Percentiles rank a stretch among this genome's conserved stretches.
Conservation (phyloP, 192 early-diverging fungal species). For the Radiomyces spectabilis region DNA sequence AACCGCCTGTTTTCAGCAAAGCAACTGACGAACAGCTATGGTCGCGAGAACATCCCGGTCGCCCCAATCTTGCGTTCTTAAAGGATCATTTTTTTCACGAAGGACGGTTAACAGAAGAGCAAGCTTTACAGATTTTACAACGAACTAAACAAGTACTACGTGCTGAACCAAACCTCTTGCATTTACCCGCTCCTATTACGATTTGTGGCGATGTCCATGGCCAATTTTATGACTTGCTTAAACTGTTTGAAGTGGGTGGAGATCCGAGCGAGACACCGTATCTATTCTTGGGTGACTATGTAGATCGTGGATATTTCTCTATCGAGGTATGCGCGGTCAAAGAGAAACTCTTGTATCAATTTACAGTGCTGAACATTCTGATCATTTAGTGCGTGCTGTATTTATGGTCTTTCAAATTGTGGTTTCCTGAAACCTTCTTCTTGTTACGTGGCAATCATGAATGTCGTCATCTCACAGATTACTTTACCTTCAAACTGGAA, state of each 20-base stretch:
- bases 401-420: slow-evolving; percentile 80
- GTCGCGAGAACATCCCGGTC: slow-evolving; percentile 38
- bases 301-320: slow-evolving; percentile 96
- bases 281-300: slow-evolving; percentile 98
- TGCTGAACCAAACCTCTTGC: slow-evolving; percentile 75
- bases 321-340: slow-evolving; percentile 89
- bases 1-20: slow-evolving; percentile 36
- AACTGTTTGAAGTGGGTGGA: slow-evolving; percentile 92
- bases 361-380: too few species aligned
- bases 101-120: slow-evolving; percentile 81
- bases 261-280: slow-evolving; percentile 75
- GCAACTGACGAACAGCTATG: slow-evolving; percentile 41
- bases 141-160: slow-evolving; percentile 70
- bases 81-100: slow-evolving; percentile 86
- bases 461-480: slow-evolving; percentile 93
- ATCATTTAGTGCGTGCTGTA: slow-evolving; percentile 73
- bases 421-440: slow-evolving; percentile 83
- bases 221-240: slow-evolving; percentile 94
- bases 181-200: slow-evolving; percentile 85
- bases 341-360: not conserved
- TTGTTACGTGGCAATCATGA: slow-evolving; percentile 97
- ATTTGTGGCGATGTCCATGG: slow-evolving; percentile 94
- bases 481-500: slow-evolving; percentile 95
- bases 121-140: slow-evolving; percentile 78
- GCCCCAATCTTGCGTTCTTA: slow-evolving; percentile 75